These are phyloP conservation scores for Fusarium succisae DNA, from an alignment of 2,329 filamentous ascomycete genomes.

Conservation along the genomic window DNA sequence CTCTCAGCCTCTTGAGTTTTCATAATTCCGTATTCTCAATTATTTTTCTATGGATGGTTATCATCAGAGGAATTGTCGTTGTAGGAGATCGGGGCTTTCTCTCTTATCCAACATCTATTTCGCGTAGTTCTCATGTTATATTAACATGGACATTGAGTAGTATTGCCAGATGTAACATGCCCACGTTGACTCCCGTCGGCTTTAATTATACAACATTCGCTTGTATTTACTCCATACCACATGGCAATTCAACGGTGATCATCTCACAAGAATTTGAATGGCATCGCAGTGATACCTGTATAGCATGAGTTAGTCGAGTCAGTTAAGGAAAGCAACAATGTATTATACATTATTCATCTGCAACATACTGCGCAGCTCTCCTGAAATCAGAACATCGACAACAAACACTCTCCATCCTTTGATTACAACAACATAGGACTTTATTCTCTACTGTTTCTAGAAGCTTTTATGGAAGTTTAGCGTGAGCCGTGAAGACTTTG, in stretches of 20 bases:
- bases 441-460: constrained; percentile 1
- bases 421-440: neutral
- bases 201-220: constrained; percentile 25
- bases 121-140: neutral
- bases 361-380: neutral
- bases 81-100: neutral
- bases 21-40: neutral
- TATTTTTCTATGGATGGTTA: neutral
- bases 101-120: neutral
- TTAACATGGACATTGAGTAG: constrained; percentile 8
- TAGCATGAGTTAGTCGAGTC: neutral
- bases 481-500: neutral
- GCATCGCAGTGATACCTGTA: neutral
- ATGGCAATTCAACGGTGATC: constrained; percentile 36
- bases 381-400: no score
- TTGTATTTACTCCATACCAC: constrained; percentile 30
- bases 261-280: neutral
- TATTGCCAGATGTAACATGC: constrained; percentile 1
- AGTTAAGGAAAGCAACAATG: neutral
- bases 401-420: neutral
- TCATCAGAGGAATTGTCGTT: neutral
- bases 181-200: constrained; percentile 17
- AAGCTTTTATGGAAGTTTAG: constrained; percentile 5
- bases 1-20: neutral
- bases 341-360: no score